Base-by-base conservation (phyloP, 108 stramenopile species). In the Mediolabrus comicus region DNA sequence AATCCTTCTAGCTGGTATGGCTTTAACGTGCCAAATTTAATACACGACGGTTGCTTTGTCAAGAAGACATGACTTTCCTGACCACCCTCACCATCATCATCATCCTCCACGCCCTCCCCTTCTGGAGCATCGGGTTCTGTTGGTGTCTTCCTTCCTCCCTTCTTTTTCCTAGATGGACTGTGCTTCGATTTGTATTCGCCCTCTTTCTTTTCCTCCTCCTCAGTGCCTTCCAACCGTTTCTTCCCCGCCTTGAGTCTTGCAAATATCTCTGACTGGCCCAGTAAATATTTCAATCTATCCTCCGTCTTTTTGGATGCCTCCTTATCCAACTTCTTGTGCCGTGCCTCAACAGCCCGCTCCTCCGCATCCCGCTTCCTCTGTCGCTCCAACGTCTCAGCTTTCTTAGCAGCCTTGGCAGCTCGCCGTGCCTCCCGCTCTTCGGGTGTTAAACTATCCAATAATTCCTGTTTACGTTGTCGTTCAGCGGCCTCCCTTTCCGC, bases 241-340 rank as follows among this genome's bases (percentile, higher is more conserved):
- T 49, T 33, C 72, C 56, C 53, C 52, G 68, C 84, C 54, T 82
- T 86, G 28, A 92, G 60, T 67, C 89, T 97, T 4, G 93, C 89
- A 84, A 99, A 99, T 67, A 99, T 94, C 66, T 95, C 92, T 2
- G 84, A 85, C 81, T 99, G 99, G 51, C 86, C 79, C 67, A 98
- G 73, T 39, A 99, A 83, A 82, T 97, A 99, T 79, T 97, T 91
- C 19, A 99, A 83, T 53, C 97, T 82, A 36, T 89, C 76, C 28
- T 75, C 75, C 6, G 89, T 67, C 72, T 89, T 92, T 53, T 83
- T 84, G 29, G 75, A 16, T n/a, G 80, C 81, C 69, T 88, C 85
- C 81, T 85, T 91, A 36, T 89, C 91, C 31, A 92, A 60, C 61
- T 88, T 88, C 14, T 85, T 77, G 63, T 92, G 91, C 22, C 84